Evolutionary conservation across 2,329 filamentous ascomycete genomes (phyloP), one percentile per base, ranked within the genome.

Genomic region (Penicillium sp.): DNA sequence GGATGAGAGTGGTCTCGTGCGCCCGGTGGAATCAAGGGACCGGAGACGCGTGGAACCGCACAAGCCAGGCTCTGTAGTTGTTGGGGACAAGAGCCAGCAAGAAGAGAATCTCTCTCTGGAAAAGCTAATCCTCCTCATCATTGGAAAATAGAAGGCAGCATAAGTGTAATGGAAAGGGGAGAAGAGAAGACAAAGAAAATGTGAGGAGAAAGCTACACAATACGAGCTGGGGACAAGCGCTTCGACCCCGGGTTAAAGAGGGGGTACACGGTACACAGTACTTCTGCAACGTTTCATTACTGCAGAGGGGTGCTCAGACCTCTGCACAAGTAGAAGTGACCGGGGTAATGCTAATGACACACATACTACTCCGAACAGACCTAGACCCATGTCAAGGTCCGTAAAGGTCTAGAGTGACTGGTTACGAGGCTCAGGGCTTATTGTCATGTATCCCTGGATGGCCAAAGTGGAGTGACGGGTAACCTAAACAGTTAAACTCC

Each of bases 191-290:
- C 35, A 51, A 24, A 49, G 14, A 52, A 48, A 50, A 37, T 48
- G 47, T 53, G 65, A 61, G 59, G 60, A 58, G 56, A 49, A 8
- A 24, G 37, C 27, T 29, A 22, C 52, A 31, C 29, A 22, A 48
- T 5, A 16, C 39, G 52, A 48, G 33, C 27, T 24, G 24, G 29
- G 53, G 22, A 14, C 16, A 14, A 46, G 55, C 47, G 57, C 58
- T 55, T 57, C 56, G 58, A 61, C 64, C 57, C 57, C 61, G 45
- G 57, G 42, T 24, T 24, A 53, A 44, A 16, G 52, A 37, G 49
- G 49, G 31, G 53, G 27, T 29, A 29, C 27, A 29, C 10, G 58
- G 35, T 62, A 57, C 45, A 45, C 16, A 54, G 57, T 62, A 63
- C 57, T 60, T 63, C 16, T 59, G 46, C 43, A 49, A 35, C 44